Evolutionary conservation across 2,329 filamentous ascomycete genomes (phyloP).

Genomic region (Fusarium buxicola): DNA sequence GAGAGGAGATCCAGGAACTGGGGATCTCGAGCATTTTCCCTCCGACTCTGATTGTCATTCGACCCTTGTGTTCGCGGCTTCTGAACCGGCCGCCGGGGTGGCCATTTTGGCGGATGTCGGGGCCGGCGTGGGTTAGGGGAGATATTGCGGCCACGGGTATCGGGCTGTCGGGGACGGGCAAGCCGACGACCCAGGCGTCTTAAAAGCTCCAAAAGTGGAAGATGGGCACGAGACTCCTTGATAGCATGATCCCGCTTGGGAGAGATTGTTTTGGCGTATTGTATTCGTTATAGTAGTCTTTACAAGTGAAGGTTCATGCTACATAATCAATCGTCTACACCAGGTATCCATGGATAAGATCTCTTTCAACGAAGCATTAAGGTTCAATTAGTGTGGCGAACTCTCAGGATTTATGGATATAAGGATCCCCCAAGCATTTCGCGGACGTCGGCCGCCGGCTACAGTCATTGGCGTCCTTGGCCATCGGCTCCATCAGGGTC

Average conservation of each 20-base stretch:
- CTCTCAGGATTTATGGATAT: constrained; percentile 22
- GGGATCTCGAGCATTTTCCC: not conserved
- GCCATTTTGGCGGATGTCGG: constrained; percentile 40
- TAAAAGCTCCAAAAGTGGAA: not conserved
- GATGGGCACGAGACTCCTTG: constrained; percentile 1
- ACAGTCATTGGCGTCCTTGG: constrained; percentile 31
- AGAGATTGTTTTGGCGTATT: not conserved
- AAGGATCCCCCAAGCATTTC: not conserved
- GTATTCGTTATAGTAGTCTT: not conserved
- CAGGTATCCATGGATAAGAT: too few species aligned
- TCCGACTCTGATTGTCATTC: constrained; percentile 15
- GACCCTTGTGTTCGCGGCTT: constrained; percentile 13
- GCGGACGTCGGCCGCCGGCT: constrained; percentile 38
- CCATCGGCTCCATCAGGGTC: constrained; percentile 22
- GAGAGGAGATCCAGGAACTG: not conserved
- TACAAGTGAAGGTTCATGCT: not conserved
- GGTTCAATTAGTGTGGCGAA: constrained; percentile 26
- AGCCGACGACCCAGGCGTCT: too few species aligned
- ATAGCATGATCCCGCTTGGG: not conserved
- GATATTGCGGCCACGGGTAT: constrained; percentile 20
- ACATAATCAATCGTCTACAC: not conserved
- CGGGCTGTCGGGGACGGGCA: constrained; percentile 26
- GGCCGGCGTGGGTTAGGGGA: constrained; percentile 10
- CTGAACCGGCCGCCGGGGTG: constrained; percentile 38
- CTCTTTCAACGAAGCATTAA: not conserved